Base-by-base conservation (phyloP, 306 rosid species). In the Erythrophleum fordii region DNA sequence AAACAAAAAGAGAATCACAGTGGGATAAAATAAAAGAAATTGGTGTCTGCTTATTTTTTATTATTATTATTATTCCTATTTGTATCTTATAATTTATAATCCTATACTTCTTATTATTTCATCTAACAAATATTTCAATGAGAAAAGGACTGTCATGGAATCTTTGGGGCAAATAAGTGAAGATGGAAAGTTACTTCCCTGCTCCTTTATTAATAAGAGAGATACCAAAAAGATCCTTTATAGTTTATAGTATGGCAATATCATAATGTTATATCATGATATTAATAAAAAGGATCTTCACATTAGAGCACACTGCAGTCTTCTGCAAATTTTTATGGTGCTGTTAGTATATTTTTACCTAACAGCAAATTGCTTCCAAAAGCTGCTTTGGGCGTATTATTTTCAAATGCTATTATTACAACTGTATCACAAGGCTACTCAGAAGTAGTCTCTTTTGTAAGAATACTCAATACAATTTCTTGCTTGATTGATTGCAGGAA, bases 401-500 rank as follows among this genome's bases (percentile, higher is more conserved):
- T 77, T 46, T 39, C 42, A 1, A n/a, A 61, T 58, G 49, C 34
- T 8, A 41, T 62, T 65, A 42, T 77, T 20, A 26, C 28, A 44
- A 39, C 26, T 39, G 37, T 53, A 77, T 73, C 17, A 31, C 29
- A 7, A 35, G 66, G 80, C 45, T 31, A 35, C 18, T 46, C 41
- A 42, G 34, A 73, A 68, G 58, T 34, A 42, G 52, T 76, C 73
- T 71, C 60, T 31, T 73, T 44, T 53, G 76, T 28, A 70, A 8
- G 65, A 80, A 59, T 67, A 76, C 51, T 83, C 55, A 86, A n/a
- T 75, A 23, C 11, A 31, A 53, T n/a, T 48, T 72, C 77, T 71
- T 86, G 35, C 72, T 69, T 80, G 61, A 45, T 52, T 65, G 76
- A 72, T 69, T 75, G 79, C 90, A 95, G 98, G 84, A 95, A 95